phyloP scores from a whole-genome alignment of 129 eudicot genomes.

The Lactuca saligna region DNA sequence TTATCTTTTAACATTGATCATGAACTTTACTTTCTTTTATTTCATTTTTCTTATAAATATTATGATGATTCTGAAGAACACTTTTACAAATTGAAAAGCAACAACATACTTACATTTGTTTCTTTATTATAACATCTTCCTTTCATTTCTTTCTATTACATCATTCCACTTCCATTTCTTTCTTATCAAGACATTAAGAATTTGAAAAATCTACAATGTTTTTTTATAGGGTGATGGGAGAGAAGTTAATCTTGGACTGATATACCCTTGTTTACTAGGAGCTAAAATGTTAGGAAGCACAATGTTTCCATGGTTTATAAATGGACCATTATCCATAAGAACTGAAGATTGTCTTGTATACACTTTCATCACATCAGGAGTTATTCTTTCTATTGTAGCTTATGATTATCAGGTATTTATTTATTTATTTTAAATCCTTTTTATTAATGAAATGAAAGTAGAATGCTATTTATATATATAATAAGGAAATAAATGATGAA shows the following conservation, averaged over 20 bases:
- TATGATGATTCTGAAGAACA: too few relatives aligned
- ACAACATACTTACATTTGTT: too few relatives aligned
- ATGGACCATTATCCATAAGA: conserved; percentile 62
- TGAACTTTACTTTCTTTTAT: too few relatives aligned
- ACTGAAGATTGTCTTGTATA: conserved; percentile 78
- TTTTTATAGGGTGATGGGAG: conserved; percentile 90
- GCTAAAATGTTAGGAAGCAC: conserved; percentile 95
- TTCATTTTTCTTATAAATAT: too few relatives aligned
- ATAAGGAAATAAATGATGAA: not conserved
- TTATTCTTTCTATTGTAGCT: conserved; percentile 67
- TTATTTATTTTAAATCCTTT: not conserved
- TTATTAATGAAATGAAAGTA: too few relatives aligned
- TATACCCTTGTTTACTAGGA: conserved; percentile 89
- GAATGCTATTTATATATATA: not conserved
- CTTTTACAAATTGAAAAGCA: too few relatives aligned
- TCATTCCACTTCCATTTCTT: too few relatives aligned
- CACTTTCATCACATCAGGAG: conserved; percentile 53
- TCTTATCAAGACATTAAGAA: too few relatives aligned
- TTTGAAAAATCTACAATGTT: not conserved
- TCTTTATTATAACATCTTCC: too few relatives aligned
- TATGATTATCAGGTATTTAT: conserved; percentile 87
- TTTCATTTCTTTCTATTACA: too few relatives aligned
- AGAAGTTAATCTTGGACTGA: conserved; percentile 70
- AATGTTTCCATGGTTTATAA: conserved; percentile 69
- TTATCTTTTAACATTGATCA: too few relatives aligned